A percentile compares a stretch with the other conserved stretches of the same genome.
Conservation (phyloP, 2,329 filamentous ascomycete species). For the Microdochium trichocladiopsis region DNA sequence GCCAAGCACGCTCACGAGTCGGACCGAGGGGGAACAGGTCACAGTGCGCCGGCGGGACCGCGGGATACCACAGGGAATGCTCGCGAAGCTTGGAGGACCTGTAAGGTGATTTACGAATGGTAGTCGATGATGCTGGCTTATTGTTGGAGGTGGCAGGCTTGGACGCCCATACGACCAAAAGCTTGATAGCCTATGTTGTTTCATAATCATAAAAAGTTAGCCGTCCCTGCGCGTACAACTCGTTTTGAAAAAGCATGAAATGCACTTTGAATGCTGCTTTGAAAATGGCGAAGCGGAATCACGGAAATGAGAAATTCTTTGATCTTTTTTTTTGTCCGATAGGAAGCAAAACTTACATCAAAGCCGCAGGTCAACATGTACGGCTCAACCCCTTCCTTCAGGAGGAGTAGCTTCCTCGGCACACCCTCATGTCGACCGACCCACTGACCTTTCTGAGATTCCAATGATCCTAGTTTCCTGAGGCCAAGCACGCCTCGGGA, state of each 20-base stretch:
- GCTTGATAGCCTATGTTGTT: no score
- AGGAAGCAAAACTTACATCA: not conserved
- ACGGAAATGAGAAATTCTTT: no score
- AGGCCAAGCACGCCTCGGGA: not conserved
- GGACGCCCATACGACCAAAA: no score
- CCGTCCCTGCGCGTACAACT: no score
- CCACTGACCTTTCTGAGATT: not conserved
- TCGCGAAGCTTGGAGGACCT: not conserved
- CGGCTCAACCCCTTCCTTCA: not conserved
- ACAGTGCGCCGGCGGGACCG: not conserved
- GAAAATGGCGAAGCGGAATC: no score
- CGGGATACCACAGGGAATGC: not conserved
- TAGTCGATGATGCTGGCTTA: not conserved
- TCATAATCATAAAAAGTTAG: no score
- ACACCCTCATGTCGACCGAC: not conserved
- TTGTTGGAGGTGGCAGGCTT: no score
- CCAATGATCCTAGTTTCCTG: not conserved
- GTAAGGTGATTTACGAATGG: not conserved
- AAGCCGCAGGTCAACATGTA: not conserved
- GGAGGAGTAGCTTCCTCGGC: not conserved
- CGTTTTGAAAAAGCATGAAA: no score
- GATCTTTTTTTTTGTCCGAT: no score
- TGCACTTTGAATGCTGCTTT: no score
- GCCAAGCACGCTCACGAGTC: not conserved
- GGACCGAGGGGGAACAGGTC: not conserved